phyloP scores from a whole-genome alignment of 495 filamentous ascomycete species.

The Oidiodendron maius region DNA sequence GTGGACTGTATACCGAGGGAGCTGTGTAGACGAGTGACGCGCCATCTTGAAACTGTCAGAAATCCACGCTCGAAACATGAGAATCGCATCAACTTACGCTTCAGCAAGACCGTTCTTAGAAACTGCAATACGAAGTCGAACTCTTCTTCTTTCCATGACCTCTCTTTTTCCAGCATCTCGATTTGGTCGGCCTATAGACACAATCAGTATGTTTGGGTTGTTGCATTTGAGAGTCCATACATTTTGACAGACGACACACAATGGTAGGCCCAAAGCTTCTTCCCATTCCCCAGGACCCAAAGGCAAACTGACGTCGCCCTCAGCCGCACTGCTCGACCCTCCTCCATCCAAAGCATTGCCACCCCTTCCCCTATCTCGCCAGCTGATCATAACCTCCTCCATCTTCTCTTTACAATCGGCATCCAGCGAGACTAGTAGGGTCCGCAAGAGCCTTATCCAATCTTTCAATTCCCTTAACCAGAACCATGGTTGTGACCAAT shows the following conservation, averaged over 20 bases:
- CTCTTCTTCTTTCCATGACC: constrained; percentile 87
- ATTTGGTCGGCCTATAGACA: constrained; percentile 73
- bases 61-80: background rate
- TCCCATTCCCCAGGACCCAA: constrained; percentile 92
- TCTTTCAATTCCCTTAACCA: constrained; percentile 84
- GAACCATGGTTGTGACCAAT: constrained; percentile 89
- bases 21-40: constrained; percentile 88
- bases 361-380: constrained; percentile 52
- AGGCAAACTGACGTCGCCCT: constrained; percentile 64
- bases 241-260: constrained; percentile 92
- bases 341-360: constrained; percentile 41
- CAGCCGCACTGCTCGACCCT: constrained; percentile 31
- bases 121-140: constrained; percentile 91
- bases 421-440: constrained; percentile 67
- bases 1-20: constrained; percentile 67
- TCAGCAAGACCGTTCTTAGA: constrained; percentile 76
- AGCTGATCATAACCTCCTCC: constrained; percentile 71
- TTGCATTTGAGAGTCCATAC: constrained; percentile 40
- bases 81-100: constrained; percentile 50
- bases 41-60: constrained; percentile 70
- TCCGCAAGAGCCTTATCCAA: constrained; percentile 78
- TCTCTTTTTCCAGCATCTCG: constrained; percentile 76
- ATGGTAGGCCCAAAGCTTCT: constrained; percentile 78
- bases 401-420: constrained; percentile 71
- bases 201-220: background rate